Evolutionary conservation across 108 stramenopile genomes (phyloP).

Genomic region (Pseudonitzschia pungens): DNA sequence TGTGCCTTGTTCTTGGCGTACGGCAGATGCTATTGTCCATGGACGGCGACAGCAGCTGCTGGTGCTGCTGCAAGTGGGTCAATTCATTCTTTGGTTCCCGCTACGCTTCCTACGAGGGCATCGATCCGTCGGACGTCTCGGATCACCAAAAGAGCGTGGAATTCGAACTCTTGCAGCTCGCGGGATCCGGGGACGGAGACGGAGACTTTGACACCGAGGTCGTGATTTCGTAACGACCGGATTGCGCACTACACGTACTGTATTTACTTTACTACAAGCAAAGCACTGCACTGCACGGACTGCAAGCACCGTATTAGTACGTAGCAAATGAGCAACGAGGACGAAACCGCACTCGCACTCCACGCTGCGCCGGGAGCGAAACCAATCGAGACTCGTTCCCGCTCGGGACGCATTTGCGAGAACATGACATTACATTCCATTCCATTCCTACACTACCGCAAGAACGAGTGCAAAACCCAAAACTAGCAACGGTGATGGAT

Average conservation of each 20-base stretch:
- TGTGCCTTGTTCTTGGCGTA: background rate
- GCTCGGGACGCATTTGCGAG: too few species aligned
- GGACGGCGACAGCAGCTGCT: background rate
- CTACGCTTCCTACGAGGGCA: background rate
- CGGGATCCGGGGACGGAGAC: background rate
- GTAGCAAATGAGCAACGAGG: too few species aligned
- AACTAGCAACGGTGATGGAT: too few species aligned
- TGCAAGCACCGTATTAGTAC: too few species aligned
- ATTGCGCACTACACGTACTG: background rate
- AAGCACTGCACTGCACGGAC: background rate
- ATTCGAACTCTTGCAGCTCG: conserved; percentile 9
- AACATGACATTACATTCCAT: too few species aligned
- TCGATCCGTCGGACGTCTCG: conserved; percentile 1
- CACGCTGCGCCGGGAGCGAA: too few species aligned
- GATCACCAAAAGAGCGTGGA: conserved; percentile 6
- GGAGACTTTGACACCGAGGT: background rate
- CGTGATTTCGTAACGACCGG: background rate
- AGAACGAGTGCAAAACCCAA: too few species aligned
- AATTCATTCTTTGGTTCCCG: background rate
- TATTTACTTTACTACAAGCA: background rate
- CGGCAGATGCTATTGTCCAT: background rate
- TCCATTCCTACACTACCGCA: too few species aligned
- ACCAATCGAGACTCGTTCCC: too few species aligned
- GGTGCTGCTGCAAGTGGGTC: background rate
- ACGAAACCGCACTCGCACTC: too few species aligned